These are phyloP conservation scores for Triticum monococcum DNA, from an alignment of 176 grass and related monocot genomes.

Conservation along the genomic window DNA sequence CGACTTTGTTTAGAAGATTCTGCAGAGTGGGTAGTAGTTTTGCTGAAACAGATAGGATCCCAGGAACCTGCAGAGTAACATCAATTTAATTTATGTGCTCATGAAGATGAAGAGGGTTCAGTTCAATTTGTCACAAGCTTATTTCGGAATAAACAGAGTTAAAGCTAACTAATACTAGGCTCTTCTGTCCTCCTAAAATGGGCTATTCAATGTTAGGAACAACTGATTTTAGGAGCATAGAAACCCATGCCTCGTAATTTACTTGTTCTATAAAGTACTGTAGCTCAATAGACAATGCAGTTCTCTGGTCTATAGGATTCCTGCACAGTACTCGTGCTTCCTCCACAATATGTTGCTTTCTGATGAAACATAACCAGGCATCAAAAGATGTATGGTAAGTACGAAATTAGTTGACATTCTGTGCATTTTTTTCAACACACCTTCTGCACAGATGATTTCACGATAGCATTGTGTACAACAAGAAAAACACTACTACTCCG, in stretches of 20 bases:
- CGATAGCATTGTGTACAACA: background rate
- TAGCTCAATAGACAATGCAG: background rate
- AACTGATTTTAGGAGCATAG: background rate
- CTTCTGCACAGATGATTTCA: background rate
- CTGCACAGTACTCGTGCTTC: background rate
- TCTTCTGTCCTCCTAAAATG: background rate
- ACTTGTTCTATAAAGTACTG: background rate
- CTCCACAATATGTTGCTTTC: background rate
- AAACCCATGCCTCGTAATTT: background rate
- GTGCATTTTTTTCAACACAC: background rate
- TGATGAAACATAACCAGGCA: constrained; percentile 1
- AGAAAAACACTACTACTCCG: background rate
- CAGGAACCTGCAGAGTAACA: constrained; percentile 54
- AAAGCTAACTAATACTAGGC: background rate
- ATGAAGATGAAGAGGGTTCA: constrained; percentile 22
- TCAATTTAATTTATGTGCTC: background rate
- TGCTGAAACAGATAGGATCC: constrained; percentile 62
- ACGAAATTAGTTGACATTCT: background rate
- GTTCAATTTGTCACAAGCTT: background rate
- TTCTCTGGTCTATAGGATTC: background rate
- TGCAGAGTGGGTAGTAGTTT: constrained; percentile 71
- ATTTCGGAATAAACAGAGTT: background rate
- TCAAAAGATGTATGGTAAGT: background rate
- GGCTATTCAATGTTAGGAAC: background rate
- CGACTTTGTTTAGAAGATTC: constrained; percentile 57